Base-by-base conservation (phyloP, 1,284 basidiomycete genomes). In the Cerioporus squamosus region DNA sequence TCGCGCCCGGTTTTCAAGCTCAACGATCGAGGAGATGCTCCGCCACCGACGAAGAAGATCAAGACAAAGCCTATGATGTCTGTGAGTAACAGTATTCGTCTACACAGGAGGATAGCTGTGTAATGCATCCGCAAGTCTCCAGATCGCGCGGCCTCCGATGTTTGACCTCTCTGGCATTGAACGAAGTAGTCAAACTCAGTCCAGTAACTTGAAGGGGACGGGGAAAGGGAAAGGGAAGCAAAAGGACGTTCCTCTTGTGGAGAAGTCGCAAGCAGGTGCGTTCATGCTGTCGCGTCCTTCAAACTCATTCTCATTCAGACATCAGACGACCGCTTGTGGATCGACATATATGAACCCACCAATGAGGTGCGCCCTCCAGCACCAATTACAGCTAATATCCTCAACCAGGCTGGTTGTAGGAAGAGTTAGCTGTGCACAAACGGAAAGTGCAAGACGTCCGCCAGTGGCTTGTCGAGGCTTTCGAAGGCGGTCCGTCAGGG, bases 341-440 rank as follows among this genome's bases (percentile, higher is more conserved):
- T 93, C 2, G 93, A 95, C 66, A 80, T 79, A 24, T 92, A 90
- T 64, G 86, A 86, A 63, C 94, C 94, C 1, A 76, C 64, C 0
- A 79, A 76, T 2, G 86, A 90, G 77, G 91, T 91, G 59, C 49
- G 76, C 57, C 24, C 45, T 5, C 17, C 29, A 39, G 10, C 5
- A 17, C 24, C 17, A 45, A 31, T 40, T 12, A 2, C 29, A 36
- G 42, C 24, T 18, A 3, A 17, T 18, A 15, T 15, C 3, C 14
- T 12, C 14, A 2, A 36, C 26, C 5, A 36, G 8, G 14, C 14
- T 15, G 14, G 33, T 36, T 36, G 1, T 8, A 94, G 91, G 82
- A 79, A 24, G 89, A 95, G 33, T 81, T 99, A 2, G 95, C 94
- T 1, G 92, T 98, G 3, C 95, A 98, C 71, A 88, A 91, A 57